These are phyloP conservation scores for Paecilomyces formosus DNA, from an alignment of 2,329 filamentous ascomycete species.

Conservation along the genomic window DNA sequence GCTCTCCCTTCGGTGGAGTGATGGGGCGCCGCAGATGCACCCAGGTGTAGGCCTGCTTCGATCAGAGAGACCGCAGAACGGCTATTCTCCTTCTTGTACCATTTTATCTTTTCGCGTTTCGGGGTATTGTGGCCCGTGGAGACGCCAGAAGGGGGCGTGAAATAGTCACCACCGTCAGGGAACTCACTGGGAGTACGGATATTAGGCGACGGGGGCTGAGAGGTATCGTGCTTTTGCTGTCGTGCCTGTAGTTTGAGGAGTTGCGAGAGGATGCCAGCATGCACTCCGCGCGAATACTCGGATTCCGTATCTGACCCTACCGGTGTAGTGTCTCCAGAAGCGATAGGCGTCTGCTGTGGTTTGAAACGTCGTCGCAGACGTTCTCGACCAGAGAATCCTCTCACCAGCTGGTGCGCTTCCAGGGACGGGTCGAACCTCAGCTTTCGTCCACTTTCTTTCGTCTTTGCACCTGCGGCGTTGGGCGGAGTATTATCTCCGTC, in stretches of 20 bases:
- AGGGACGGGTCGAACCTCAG: conserved; percentile 2
- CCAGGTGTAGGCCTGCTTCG: conserved; percentile 6
- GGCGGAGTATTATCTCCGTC: background rate
- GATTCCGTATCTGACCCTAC: conserved; percentile 6
- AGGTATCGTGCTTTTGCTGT: conserved; percentile 2
- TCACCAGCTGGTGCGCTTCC: conserved; percentile 25
- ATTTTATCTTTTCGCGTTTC: conserved; percentile 12
- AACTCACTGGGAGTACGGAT: background rate
- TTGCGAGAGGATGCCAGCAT: conserved; percentile 24
- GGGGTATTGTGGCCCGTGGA: conserved; percentile 3
- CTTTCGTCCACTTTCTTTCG: background rate
- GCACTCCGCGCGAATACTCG: conserved; percentile 14
- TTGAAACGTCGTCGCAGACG: conserved; percentile 10
- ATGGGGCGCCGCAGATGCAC: conserved; percentile 2
- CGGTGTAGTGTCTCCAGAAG: conserved; percentile 4
- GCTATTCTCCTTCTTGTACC: conserved; percentile 14
- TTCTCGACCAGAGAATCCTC: conserved; percentile 20
- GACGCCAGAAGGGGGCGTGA: conserved; percentile 6
- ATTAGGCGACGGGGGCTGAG: conserved; percentile 8
- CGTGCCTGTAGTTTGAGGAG: conserved; percentile 20
- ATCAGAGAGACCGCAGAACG: conserved; percentile 8
- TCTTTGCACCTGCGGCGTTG: background rate
- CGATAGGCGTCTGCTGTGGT: conserved; percentile 5
- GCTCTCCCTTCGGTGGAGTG: conserved; percentile 7
- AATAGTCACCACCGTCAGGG: background rate